phyloP scores from a whole-genome alignment of 73 alveolate genomes.

The Stentor coeruleus region DNA sequence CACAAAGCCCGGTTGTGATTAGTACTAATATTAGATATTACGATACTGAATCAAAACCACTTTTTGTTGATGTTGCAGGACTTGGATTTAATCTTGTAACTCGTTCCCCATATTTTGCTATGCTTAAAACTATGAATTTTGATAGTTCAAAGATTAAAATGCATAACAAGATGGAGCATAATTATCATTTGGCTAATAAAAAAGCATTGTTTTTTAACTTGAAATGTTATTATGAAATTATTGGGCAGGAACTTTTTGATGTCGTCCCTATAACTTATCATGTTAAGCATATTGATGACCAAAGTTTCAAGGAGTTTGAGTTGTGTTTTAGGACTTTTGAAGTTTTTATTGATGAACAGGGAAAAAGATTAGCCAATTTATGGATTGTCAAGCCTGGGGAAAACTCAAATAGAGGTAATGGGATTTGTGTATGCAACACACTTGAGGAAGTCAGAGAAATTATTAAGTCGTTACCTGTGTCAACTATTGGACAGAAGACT shows the following conservation, averaged over 20 bases:
- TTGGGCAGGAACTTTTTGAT: slow-evolving; percentile 31
- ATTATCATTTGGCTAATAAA: slow-evolving; percentile 51
- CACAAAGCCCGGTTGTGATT: no score
- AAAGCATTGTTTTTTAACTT: slow-evolving; percentile 69
- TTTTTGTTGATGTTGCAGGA: neutral
- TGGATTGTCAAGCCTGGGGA: slow-evolving; percentile 22
- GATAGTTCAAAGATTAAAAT: slow-evolving; percentile 32
- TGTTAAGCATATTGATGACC: neutral
- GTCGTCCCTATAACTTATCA: slow-evolving; percentile 13
- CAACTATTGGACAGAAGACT: neutral
- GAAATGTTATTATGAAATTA: slow-evolving; percentile 62
- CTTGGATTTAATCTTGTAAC: neutral
- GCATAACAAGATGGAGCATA: slow-evolving; percentile 48
- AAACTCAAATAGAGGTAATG: slow-evolving; percentile 18
- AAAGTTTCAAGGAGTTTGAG: slow-evolving; percentile 25
- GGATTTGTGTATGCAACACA: neutral
- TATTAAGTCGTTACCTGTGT: no score
- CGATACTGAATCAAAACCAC: neutral
- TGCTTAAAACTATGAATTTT: slow-evolving; percentile 28
- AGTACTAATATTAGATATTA: neutral
- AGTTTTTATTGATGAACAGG: slow-evolving; percentile 7
- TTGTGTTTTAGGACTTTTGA: slow-evolving; percentile 24
- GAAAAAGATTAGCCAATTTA: no score
- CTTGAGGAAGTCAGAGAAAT: neutral
- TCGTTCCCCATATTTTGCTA: neutral